A percentile compares a stretch with the other conserved stretches of the same genome.
These are phyloP conservation scores for Omphalotus guepiniiformis DNA, from an alignment of 768 basidiomycete genomes.

Conservation along the genomic window DNA sequence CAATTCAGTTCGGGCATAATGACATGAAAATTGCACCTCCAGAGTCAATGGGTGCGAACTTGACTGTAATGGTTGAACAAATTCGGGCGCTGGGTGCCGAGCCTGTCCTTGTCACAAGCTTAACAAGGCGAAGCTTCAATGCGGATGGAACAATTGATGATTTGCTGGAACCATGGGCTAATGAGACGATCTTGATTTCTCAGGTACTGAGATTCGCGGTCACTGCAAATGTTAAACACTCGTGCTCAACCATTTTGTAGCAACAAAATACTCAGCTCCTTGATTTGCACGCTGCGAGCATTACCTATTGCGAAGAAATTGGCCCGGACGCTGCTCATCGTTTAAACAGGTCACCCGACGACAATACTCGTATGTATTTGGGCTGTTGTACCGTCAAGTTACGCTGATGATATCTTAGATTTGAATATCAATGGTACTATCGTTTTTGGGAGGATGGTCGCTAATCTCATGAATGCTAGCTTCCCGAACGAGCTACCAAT, in stretches of 20 bases:
- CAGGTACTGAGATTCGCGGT: neutral
- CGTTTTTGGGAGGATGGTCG: conserved; percentile 39
- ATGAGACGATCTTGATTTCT: conserved; percentile 20
- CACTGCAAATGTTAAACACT: too few relatives aligned
- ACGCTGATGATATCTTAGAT: conserved; percentile 16
- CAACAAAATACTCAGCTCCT: conserved; percentile 34
- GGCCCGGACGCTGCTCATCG: conserved; percentile 35
- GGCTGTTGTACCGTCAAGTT: neutral
- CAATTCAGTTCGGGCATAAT: conserved; percentile 33
- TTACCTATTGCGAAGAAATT: conserved; percentile 35
- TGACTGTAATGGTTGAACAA: conserved; percentile 35
- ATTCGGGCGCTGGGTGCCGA: conserved; percentile 33
- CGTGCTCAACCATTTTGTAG: conserved; percentile 22
- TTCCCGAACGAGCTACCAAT: conserved; percentile 33
- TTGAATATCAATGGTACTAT: conserved; percentile 36
- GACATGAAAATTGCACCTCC: conserved; percentile 33
- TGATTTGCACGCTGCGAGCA: conserved; percentile 34
- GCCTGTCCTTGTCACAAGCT: conserved; percentile 37
- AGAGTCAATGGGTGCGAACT: conserved; percentile 39
- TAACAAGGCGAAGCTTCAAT: conserved; percentile 34
- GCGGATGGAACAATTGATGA: conserved; percentile 33
- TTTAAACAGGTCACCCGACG: conserved; percentile 33
- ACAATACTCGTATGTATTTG: conserved; percentile 32
- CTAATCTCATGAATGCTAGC: conserved; percentile 30
- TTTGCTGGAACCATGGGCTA: conserved; percentile 33